Conservation (phyloP, 331 rosid species). For the Rosa hybrid region DNA sequence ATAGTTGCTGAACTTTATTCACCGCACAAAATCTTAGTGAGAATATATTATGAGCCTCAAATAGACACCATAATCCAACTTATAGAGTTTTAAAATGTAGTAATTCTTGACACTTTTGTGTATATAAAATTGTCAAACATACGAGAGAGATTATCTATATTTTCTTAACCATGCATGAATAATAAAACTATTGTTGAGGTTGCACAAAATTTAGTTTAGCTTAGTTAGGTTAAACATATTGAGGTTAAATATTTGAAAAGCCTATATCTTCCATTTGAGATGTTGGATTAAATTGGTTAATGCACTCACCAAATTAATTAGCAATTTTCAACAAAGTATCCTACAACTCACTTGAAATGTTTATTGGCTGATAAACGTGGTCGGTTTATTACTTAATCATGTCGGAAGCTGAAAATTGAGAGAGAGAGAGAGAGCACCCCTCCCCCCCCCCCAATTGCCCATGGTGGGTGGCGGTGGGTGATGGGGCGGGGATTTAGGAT, state of each 20-base stretch:
- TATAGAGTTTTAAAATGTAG: not conserved
- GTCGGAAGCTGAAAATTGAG: not conserved
- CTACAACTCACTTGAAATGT: not conserved
- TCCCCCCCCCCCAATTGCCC: not conserved
- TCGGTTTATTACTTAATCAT: not conserved
- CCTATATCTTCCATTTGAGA: not conserved
- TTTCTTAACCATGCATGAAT: not conserved
- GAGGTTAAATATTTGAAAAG: not conserved
- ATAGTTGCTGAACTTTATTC: too few relatives aligned
- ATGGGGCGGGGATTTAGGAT: slow-evolving; percentile 29
- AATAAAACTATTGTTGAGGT: not conserved
- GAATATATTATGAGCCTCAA: too few relatives aligned
- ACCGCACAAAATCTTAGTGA: too few relatives aligned
- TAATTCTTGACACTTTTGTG: too few relatives aligned
- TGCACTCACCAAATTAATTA: not conserved
- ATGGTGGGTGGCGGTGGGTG: not conserved
- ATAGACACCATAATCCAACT: not conserved
- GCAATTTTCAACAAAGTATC: not conserved
- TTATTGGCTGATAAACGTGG: not conserved
- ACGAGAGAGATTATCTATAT: not conserved
- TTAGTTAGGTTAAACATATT: not conserved
- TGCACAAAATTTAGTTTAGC: not conserved
- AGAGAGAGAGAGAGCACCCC: not conserved
- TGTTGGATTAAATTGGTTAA: not conserved
- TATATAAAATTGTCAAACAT: not conserved